Percentiles rank a stretch among this genome's conserved stretches.
These are phyloP conservation scores for Drechslerella dactyloides DNA, from an alignment of 2,329 filamentous ascomycete genomes.

Conservation along the genomic window DNA sequence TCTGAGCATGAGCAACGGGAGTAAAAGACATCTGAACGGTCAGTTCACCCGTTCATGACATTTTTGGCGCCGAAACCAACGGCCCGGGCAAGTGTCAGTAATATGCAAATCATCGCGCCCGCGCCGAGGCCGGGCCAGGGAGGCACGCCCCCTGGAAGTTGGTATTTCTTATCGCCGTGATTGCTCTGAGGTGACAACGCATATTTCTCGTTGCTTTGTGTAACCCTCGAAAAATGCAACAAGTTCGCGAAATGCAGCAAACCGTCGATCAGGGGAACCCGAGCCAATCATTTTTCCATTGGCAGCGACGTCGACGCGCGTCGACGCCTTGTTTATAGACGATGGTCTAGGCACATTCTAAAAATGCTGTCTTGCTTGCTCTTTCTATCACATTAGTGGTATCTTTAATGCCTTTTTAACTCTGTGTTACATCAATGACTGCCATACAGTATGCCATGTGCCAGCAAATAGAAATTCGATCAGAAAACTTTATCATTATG, in stretches of 20 bases:
- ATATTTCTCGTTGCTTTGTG: conserved; percentile 29
- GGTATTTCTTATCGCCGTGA: conserved; percentile 2
- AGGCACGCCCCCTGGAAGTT: neutral
- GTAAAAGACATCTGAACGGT: too few relatives aligned
- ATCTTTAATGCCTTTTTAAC: too few relatives aligned
- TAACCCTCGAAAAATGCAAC: conserved; percentile 46
- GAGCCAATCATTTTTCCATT: conserved; percentile 10
- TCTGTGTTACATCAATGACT: too few relatives aligned
- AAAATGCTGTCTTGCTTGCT: neutral
- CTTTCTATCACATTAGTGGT: neutral
- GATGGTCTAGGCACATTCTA: too few relatives aligned
- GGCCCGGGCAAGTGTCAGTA: neutral
- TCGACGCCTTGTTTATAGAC: neutral
- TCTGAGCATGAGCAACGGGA: too few relatives aligned
- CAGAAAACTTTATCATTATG: too few relatives aligned
- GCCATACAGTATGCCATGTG: too few relatives aligned
- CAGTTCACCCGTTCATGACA: neutral
- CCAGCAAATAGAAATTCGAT: too few relatives aligned
- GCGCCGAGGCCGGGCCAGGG: neutral
- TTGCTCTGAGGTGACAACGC: conserved; percentile 41
- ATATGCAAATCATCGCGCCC: neutral
- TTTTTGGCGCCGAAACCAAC: neutral
- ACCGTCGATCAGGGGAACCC: conserved; percentile 8
- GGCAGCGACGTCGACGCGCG: too few relatives aligned
- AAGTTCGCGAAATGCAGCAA: neutral